A percentile compares a stretch with the other conserved stretches of the same genome.
Evolutionary conservation across 2,329 filamentous ascomycete species (phyloP).

Genomic region (Trichoderma sp.): DNA sequence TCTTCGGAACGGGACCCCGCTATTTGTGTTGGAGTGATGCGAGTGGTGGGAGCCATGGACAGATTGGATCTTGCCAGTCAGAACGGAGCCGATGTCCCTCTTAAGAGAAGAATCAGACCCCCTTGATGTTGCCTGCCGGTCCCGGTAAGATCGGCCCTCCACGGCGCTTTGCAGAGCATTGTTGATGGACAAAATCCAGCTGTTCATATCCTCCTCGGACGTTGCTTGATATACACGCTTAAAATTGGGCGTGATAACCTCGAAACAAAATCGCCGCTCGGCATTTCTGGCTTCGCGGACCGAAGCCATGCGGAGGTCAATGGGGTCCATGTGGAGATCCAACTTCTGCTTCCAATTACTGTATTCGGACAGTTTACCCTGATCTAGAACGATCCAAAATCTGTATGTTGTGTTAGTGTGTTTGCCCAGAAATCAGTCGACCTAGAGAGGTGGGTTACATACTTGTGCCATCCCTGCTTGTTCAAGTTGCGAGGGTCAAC

Average conservation of each 20-base stretch:
- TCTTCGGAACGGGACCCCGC: slow-evolving; percentile 69
- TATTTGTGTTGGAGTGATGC: slow-evolving; percentile 44
- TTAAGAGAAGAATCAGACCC: slow-evolving; percentile 57
- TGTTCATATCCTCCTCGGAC: slow-evolving; percentile 96
- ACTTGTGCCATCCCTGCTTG: slow-evolving; percentile 99
- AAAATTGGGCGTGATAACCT: slow-evolving; percentile 94
- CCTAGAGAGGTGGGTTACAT: slow-evolving; percentile 22
- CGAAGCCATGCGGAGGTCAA: slow-evolving; percentile 94
- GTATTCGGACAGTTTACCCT: slow-evolving; percentile 95
- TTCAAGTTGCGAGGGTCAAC: slow-evolving; percentile 94
- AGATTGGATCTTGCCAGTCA: slow-evolving; percentile 88
- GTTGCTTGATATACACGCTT: slow-evolving; percentile 97
- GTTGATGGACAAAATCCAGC: slow-evolving; percentile 94
- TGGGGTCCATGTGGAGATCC: slow-evolving; percentile 96
- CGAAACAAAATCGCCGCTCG: slow-evolving; percentile 94
- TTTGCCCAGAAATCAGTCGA: not conserved
- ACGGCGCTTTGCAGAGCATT: slow-evolving; percentile 96
- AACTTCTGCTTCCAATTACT: slow-evolving; percentile 99
- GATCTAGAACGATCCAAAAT: slow-evolving; percentile 98
- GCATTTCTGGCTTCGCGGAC: slow-evolving; percentile 93
- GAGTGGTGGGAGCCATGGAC: slow-evolving; percentile 55
- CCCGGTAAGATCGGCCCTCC: slow-evolving; percentile 68
- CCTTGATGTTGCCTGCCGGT: slow-evolving; percentile 45
- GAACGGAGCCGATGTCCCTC: slow-evolving; percentile 85
- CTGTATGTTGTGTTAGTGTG: slow-evolving; percentile 43